These are phyloP conservation scores for Limonium bicolor DNA, from an alignment of 148 eudicot genomes.

Conservation along the genomic window DNA sequence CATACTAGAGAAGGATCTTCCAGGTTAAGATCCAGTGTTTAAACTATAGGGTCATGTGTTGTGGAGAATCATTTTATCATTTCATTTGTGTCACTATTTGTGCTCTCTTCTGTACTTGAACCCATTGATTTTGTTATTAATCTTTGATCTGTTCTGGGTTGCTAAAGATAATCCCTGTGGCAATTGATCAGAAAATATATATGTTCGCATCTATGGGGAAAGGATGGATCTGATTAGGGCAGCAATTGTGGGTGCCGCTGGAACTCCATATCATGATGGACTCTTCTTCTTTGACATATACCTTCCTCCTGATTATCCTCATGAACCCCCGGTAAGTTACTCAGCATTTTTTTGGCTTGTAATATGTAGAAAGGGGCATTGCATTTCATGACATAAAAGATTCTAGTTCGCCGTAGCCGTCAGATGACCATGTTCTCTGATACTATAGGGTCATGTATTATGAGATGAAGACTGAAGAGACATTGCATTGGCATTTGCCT, in stretches of 20 bases:
- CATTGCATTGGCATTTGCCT: not conserved
- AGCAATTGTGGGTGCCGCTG: constrained; percentile 71
- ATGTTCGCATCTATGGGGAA: constrained; percentile 81
- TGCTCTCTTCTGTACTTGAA: too few species aligned
- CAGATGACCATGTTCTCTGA: too few species aligned
- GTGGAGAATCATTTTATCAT: too few species aligned
- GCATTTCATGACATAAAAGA: not conserved
- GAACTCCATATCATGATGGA: constrained; percentile 93
- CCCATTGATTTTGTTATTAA: too few species aligned
- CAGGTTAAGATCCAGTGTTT: constrained; percentile 28
- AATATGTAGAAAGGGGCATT: not conserved
- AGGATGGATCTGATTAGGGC: constrained; percentile 87
- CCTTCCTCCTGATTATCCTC: constrained; percentile 90
- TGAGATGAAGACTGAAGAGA: not conserved
- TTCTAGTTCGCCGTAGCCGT: too few species aligned
- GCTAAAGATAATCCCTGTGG: not conserved
- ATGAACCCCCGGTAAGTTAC: constrained; percentile 81
- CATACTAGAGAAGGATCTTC: constrained; percentile 80
- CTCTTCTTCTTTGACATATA: constrained; percentile 81
- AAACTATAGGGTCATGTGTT: too few species aligned
- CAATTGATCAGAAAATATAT: constrained; percentile 49
- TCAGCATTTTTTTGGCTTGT: not conserved
- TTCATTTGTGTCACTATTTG: not conserved
- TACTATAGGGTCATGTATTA: not conserved
- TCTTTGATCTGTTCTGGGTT: not conserved